Evolutionary conservation across 176 grass and related monocot species (phyloP).

Genomic region (Eragrostis curvula): DNA sequence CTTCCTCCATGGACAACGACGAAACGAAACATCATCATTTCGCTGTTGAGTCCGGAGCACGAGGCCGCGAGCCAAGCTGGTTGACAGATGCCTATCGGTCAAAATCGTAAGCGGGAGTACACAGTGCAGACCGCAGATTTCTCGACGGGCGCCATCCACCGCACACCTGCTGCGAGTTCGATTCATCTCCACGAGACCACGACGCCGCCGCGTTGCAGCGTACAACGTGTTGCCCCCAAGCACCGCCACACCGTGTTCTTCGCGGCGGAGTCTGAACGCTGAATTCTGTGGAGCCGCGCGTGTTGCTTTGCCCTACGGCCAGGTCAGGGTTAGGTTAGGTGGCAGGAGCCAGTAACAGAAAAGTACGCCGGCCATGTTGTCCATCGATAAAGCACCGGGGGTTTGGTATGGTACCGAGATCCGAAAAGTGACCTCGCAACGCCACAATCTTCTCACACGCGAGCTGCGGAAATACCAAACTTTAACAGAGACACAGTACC

Average conservation of each 20-base stretch:
- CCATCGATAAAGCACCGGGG: conserved; percentile 8
- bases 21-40: too few species aligned
- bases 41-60: neutral
- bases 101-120: neutral
- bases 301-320: conserved; percentile 30
- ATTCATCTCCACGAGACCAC: neutral
- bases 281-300: neutral
- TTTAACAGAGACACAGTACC: conserved; percentile 44
- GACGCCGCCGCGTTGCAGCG: neutral
- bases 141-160: neutral
- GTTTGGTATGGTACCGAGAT: conserved; percentile 12
- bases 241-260: neutral
- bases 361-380: neutral
- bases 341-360: neutral
- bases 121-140: neutral
- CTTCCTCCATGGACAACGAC: too few species aligned
- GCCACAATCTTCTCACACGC: conserved; percentile 45
- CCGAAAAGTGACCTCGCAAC: conserved; percentile 33
- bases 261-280: neutral
- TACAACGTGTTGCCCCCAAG: too few species aligned
- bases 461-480: conserved; percentile 45
- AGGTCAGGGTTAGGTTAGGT: conserved; percentile 37
- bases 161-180: neutral
- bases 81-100: neutral
- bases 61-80: neutral